These are phyloP conservation scores for Diaporthe citri DNA, from an alignment of 2,329 filamentous ascomycete species.

Conservation along the genomic window DNA sequence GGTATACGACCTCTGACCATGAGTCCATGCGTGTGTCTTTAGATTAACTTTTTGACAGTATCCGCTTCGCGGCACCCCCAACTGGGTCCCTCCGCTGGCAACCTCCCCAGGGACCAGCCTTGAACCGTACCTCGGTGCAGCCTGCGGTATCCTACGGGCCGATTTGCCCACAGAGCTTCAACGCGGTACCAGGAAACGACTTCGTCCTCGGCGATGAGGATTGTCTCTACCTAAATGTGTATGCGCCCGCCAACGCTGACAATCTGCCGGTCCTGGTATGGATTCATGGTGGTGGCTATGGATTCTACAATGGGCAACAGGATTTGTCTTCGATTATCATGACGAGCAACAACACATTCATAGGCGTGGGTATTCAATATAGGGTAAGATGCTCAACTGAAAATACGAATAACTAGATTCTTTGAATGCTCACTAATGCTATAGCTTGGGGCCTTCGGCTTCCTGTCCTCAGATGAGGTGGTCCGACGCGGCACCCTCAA, in stretches of 20 bases:
- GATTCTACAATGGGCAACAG: slow-evolving; percentile 30
- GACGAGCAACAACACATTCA: slow-evolving; percentile 50
- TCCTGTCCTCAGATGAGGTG: slow-evolving; percentile 60
- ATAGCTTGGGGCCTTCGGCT: slow-evolving; percentile 67
- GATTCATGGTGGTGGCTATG: slow-evolving; percentile 36
- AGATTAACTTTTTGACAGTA: neutral
- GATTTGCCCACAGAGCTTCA: slow-evolving; percentile 27
- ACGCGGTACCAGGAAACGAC: slow-evolving; percentile 6
- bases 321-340: slow-evolving; percentile 28
- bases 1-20: neutral
- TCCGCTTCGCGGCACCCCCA: slow-evolving; percentile 31
- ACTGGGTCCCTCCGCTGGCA: slow-evolving; percentile 24
- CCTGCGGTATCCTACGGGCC: slow-evolving; percentile 18
- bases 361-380: slow-evolving; percentile 76
- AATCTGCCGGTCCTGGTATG: slow-evolving; percentile 31
- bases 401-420: neutral
- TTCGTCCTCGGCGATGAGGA: slow-evolving; percentile 29
- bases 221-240: slow-evolving; percentile 30
- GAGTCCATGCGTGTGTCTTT: neutral
- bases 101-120: neutral
- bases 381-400: slow-evolving; percentile 53
- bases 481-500: slow-evolving; percentile 59
- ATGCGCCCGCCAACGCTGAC: slow-evolving; percentile 3
- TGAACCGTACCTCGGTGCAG: slow-evolving; percentile 2
- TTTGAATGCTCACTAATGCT: neutral